Evolutionary conservation across 139 green algal genomes (phyloP).

Genomic region (Volvox africanus): DNA sequence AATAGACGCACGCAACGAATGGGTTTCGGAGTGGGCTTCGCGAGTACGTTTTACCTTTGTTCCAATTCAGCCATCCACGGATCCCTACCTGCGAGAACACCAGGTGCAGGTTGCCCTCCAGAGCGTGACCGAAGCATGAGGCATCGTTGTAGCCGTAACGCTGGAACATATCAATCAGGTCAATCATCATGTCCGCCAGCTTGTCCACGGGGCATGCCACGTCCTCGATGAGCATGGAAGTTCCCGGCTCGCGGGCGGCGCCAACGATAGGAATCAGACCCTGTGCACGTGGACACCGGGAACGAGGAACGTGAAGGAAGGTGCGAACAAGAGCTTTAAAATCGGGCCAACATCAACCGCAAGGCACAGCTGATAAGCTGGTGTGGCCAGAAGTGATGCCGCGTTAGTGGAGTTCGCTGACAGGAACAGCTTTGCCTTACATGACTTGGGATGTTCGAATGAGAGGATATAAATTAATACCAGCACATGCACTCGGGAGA

Average conservation of each 20-base stretch:
- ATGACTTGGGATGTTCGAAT: too few relatives aligned
- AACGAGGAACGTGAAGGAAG: too few relatives aligned
- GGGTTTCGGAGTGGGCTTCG: too few relatives aligned
- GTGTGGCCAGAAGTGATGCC: too few relatives aligned
- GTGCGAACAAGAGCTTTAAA: too few relatives aligned
- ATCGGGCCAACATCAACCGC: too few relatives aligned
- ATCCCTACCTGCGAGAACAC: conserved; percentile 90
- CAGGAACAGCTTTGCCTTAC: too few relatives aligned
- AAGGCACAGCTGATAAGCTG: too few relatives aligned
- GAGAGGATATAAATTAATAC: too few relatives aligned
- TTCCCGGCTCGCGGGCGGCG: conserved; percentile 89
- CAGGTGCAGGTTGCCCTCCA: conserved; percentile 98
- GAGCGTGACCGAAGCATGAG: conserved; percentile 96
- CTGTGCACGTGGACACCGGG: conserved; percentile 24
- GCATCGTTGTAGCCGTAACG: conserved; percentile 91
- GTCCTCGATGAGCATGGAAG: conserved; percentile 97
- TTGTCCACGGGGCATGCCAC: conserved; percentile 97
- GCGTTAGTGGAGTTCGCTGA: too few relatives aligned
- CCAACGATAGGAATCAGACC: conserved; percentile 98
- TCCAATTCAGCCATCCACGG: neutral
- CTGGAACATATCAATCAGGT: conserved; percentile 96
- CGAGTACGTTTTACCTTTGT: neutral
- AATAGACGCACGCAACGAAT: too few relatives aligned
- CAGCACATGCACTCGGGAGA: too few relatives aligned
- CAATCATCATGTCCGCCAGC: conserved; percentile 95